Evolutionary conservation across 116 monocot species (phyloP), one percentile per base, ranked within the genome.

Genomic region (Cymodocea nodosa): DNA sequence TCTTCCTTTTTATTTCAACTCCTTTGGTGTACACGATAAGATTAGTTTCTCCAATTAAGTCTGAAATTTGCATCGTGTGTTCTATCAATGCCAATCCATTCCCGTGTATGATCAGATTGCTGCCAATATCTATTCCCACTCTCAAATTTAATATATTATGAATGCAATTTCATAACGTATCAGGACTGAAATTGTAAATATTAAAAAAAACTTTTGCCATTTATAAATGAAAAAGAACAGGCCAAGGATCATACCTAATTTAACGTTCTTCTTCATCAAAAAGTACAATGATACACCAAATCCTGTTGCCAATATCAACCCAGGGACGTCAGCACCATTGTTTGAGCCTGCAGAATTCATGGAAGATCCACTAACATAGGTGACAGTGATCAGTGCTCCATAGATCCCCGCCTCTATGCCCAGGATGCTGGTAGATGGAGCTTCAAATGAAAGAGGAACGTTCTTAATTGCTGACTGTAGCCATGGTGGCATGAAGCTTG

Each of bases 271-370:
- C 77, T 86, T 95, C 14, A 85, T 77, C 73, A 90, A 80, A 60
- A 95, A 95, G 74, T 85, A 95, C 50, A 95, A 64, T 23, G 95
- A 95, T 64, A 79, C 95, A 61, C 95, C 95, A 74, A 95, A 90
- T 37, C 90, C 77, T 37, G 77, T 87, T 39, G 87, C 95, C 53
- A 95, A 61, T 70, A 95, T 69, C 13, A 84, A 18, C 30, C 95
- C 95, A 58, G 95, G 90, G 64, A 95, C 95, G 80, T 95, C 90
- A 72, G 79, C 74, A 4, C 84, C 92, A 59, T 60, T 77, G 64
- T 92, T 92, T 52, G 68, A 23, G 35, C 81, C 84, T 64, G 68
- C 51, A 65, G 82, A 57, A 64, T 68, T 60, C 64, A 82, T 56
- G 22, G 89, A 83, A 19, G 89, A 56, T 69, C 87, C 90, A 79